These are phyloP conservation scores for Pichia kudriavzevii DNA, from an alignment of 1,139 yeast species.

Conservation along the genomic window DNA sequence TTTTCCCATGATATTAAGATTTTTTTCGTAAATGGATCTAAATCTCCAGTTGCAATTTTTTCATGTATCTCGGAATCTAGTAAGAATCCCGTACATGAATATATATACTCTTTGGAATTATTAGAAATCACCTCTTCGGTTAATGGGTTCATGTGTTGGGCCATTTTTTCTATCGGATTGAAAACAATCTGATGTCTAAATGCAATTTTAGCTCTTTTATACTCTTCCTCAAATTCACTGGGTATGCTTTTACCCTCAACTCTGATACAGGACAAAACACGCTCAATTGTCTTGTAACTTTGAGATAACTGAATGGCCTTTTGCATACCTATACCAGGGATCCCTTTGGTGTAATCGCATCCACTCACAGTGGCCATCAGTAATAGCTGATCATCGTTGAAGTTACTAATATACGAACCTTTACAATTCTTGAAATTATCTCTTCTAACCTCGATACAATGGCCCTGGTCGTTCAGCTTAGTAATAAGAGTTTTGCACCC, in stretches of 20 bases:
- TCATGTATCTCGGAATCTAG: constrained; percentile 40
- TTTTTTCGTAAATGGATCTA: constrained; percentile 58
- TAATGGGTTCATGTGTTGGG: constrained; percentile 54
- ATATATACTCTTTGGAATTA: constrained; percentile 18
- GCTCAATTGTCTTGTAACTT: constrained; percentile 43
- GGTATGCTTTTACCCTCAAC: constrained; percentile 63
- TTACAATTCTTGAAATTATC: constrained; percentile 42
- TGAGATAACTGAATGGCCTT: constrained; percentile 64
- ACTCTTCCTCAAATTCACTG: constrained; percentile 50
- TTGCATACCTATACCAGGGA: constrained; percentile 72
- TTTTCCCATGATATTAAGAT: constrained; percentile 39
- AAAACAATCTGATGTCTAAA: constrained; percentile 84
- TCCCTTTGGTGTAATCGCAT: constrained; percentile 90
- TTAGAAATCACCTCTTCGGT: constrained; percentile 30
- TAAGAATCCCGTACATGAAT: constrained; percentile 58
- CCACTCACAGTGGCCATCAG: constrained; percentile 85
- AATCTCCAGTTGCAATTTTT: constrained; percentile 54
- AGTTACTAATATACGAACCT: constrained; percentile 40
- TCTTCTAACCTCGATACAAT: constrained; percentile 61
- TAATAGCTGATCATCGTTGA: constrained; percentile 54
- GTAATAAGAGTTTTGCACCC: constrained; percentile 76
- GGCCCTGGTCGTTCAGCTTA: constrained; percentile 71
- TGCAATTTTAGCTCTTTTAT: constrained; percentile 63
- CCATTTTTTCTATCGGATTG: constrained; percentile 44
- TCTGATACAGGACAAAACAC: constrained; percentile 49